phyloP scores from a whole-genome alignment of 202 grass and related monocot species.

The Digitaria exilis region DNA sequence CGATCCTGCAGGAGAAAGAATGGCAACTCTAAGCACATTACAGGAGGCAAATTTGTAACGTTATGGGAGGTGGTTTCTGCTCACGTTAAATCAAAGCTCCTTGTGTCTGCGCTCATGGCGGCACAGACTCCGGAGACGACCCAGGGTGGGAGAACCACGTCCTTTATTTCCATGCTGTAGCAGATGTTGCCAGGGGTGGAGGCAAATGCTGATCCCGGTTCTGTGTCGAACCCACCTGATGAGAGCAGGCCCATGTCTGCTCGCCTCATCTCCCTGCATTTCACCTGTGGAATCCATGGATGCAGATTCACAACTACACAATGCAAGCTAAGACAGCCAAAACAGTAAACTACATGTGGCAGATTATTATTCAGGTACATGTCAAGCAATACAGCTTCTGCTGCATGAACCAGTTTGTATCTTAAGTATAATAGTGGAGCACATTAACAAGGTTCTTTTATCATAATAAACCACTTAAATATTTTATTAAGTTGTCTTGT shows the following conservation, averaged over 20 bases:
- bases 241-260: constrained; percentile 52
- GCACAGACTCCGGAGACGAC: constrained; percentile 66
- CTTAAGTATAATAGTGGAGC: background rate
- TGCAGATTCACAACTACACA: background rate
- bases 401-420: background rate
- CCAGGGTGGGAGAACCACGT: constrained; percentile 71
- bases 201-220: constrained; percentile 28
- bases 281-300: constrained; percentile 50
- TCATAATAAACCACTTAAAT: background rate
- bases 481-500: background rate
- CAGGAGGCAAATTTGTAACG: background rate
- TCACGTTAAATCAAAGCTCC: constrained; percentile 67
- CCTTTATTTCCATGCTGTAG: constrained; percentile 89
- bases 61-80: background rate
- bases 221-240: constrained; percentile 33
- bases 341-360: background rate
- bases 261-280: constrained; percentile 84
- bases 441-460: background rate
- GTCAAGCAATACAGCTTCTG: background rate
- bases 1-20: constrained; percentile 46
- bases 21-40: background rate
- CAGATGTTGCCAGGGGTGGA: constrained; percentile 50
- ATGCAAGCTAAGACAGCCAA: background rate
- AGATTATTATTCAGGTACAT: background rate
- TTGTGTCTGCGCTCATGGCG: constrained; percentile 52